These are phyloP conservation scores for Raphanus hybrid DNA, from an alignment of 441 rosid species.

Conservation along the genomic window DNA sequence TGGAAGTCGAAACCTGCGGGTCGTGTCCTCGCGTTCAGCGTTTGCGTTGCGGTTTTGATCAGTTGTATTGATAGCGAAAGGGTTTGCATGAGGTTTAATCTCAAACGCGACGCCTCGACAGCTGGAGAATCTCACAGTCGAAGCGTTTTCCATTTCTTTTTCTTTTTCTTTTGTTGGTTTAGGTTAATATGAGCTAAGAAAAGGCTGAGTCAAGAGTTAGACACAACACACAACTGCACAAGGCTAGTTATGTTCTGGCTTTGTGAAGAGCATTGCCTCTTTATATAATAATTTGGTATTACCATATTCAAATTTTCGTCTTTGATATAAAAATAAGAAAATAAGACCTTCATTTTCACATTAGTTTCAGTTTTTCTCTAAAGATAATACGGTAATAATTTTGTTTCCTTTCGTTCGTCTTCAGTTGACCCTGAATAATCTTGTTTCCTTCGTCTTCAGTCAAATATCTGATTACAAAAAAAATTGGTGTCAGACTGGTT, in stretches of 20 bases:
- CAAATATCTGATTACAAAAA: no score
- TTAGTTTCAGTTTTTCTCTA: background rate
- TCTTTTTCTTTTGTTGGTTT: background rate
- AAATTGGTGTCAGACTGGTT: no score
- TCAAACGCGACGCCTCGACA: slow-evolving; percentile 71
- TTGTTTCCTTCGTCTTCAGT: no score
- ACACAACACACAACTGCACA: background rate
- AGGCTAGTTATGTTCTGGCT: background rate
- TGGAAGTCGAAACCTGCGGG: slow-evolving; percentile 42
- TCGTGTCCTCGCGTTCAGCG: slow-evolving; percentile 21
- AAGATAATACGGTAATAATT: no score
- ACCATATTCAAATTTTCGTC: slow-evolving; percentile 9
- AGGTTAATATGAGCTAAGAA: background rate
- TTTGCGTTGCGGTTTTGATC: slow-evolving; percentile 33
- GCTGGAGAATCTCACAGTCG: slow-evolving; percentile 56
- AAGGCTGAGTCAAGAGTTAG: background rate
- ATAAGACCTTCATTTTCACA: background rate
- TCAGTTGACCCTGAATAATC: no score
- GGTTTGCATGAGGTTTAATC: slow-evolving; percentile 55
- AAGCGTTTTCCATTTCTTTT: slow-evolving; percentile 44
- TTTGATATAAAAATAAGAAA: background rate
- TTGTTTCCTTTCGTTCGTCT: no score
- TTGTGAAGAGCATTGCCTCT: slow-evolving; percentile 12
- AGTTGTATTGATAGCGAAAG: slow-evolving; percentile 38
- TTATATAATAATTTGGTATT: slow-evolving; percentile 26